Percentiles rank a stretch among this genome's conserved stretches.
These are phyloP conservation scores for Acorus gramineus DNA, from an alignment of 106 monocot species.

Conservation along the genomic window DNA sequence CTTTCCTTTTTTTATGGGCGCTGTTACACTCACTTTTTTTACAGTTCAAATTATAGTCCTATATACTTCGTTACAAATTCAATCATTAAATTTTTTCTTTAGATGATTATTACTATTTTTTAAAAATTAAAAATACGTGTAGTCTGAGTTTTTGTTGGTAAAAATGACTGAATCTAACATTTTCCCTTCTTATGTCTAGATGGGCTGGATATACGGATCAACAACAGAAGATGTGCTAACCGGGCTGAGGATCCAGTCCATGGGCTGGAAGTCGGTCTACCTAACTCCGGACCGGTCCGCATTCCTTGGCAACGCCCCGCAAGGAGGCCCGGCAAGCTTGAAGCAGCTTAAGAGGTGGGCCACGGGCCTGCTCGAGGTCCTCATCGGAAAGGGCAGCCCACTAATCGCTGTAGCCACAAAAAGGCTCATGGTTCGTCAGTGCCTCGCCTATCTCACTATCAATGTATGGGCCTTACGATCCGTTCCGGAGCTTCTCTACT, in stretches of 20 bases:
- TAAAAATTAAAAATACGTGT: no score
- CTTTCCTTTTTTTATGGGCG: no score
- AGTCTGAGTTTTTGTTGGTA: no score
- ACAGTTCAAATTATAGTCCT: no score
- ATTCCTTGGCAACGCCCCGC: slow-evolving; percentile 9
- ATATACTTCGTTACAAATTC: no score
- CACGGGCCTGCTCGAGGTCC: slow-evolving; percentile 4
- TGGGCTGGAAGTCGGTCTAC: slow-evolving; percentile 15
- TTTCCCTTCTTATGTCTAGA: neutral
- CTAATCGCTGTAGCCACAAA: neutral
- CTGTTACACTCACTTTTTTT: no score
- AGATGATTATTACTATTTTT: no score
- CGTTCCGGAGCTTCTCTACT: slow-evolving; percentile 10
- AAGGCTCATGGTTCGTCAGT: slow-evolving; percentile 6
- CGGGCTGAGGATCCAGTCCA: slow-evolving; percentile 8
- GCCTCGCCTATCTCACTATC: slow-evolving; percentile 3
- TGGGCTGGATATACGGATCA: slow-evolving; percentile 16
- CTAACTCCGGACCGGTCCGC: slow-evolving; percentile 1
- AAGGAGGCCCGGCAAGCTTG: neutral
- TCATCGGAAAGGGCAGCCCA: slow-evolving; percentile 2
- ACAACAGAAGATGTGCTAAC: slow-evolving; percentile 7
- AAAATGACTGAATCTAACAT: no score
- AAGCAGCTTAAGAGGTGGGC: slow-evolving; percentile 13
- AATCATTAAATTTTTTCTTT: no score
- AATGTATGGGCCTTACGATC: slow-evolving; percentile 3